Conservation (phyloP, 2,329 filamentous ascomycete genomes). For the Trichoderma hamatum region DNA sequence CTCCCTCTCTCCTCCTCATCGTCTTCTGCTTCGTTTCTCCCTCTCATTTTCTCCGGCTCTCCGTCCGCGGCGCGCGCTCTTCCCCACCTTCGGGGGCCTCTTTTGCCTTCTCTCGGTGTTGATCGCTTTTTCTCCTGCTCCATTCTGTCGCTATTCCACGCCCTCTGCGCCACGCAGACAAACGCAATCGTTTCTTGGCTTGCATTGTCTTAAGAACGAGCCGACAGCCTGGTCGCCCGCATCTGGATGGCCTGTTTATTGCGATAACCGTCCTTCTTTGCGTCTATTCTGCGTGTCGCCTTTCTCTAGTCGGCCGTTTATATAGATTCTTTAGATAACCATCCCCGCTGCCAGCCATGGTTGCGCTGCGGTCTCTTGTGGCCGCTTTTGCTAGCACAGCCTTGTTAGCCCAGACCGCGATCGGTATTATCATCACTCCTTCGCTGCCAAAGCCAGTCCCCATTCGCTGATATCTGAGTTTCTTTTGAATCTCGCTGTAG, state of each 20-base stretch:
- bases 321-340: not conserved
- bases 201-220: slow-evolving; percentile 10
- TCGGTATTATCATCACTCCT: slow-evolving; percentile 31
- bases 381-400: slow-evolving; percentile 34
- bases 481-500: slow-evolving; percentile 42
- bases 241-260: slow-evolving; percentile 22
- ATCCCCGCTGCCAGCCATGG: slow-evolving; percentile 34
- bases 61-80: slow-evolving; percentile 10
- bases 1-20: not conserved
- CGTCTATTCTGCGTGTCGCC: slow-evolving; percentile 20
- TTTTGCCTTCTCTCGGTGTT: not conserved
- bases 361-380: slow-evolving; percentile 33
- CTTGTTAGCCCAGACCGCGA: slow-evolving; percentile 31
- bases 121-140: not conserved
- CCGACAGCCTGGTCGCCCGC: not conserved
- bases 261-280: not conserved
- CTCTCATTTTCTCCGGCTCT: slow-evolving; percentile 3
- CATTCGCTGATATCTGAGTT: slow-evolving; percentile 34
- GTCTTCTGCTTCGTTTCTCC: not conserved
- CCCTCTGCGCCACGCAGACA: slow-evolving; percentile 7
- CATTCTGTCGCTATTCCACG: not conserved
- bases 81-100: slow-evolving; percentile 1
- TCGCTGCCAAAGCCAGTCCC: not conserved
- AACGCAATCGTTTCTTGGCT: slow-evolving; percentile 18
- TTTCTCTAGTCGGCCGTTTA: slow-evolving; percentile 4